These are phyloP conservation scores for Pachysolen tannophilus DNA, from an alignment of 805 yeast genomes.

Conservation along the genomic window DNA sequence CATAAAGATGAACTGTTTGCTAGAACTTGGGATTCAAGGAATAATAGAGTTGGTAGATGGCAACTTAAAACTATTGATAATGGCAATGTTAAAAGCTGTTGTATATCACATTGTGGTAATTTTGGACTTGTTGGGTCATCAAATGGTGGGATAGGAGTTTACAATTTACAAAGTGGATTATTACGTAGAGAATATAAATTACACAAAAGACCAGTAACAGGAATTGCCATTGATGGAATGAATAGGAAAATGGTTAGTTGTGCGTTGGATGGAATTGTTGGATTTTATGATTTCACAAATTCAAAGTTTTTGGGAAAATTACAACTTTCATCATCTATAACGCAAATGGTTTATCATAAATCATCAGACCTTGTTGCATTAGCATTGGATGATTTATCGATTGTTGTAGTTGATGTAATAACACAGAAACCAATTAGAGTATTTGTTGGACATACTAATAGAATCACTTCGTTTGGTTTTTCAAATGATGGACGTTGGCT, in stretches of 20 bases:
- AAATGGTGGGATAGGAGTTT: slow-evolving; percentile 75
- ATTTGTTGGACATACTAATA: slow-evolving; percentile 81
- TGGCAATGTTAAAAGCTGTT: slow-evolving; percentile 65
- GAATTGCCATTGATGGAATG: slow-evolving; percentile 83
- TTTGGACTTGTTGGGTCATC: slow-evolving; percentile 90
- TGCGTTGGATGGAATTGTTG: slow-evolving; percentile 85
- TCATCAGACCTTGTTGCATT: slow-evolving; percentile 80
- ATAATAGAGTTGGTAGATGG: slow-evolving; percentile 74
- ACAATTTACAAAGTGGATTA: slow-evolving; percentile 88
- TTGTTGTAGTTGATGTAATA: slow-evolving; percentile 73
- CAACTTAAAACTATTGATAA: slow-evolving; percentile 67
- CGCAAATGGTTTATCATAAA: slow-evolving; percentile 68
- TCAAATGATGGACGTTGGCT: slow-evolving; percentile 96
- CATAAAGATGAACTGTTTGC: slow-evolving; percentile 81
- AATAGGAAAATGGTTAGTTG: slow-evolving; percentile 80
- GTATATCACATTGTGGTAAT: slow-evolving; percentile 90
- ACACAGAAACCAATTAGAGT: slow-evolving; percentile 82
- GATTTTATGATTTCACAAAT: slow-evolving; percentile 77
- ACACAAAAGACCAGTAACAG: slow-evolving; percentile 79
- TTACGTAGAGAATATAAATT: slow-evolving; percentile 60
- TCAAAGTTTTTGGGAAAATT: slow-evolving; percentile 62
- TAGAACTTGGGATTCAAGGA: slow-evolving; percentile 81
- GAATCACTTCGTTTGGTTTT: slow-evolving; percentile 83
- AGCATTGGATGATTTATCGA: slow-evolving; percentile 78
- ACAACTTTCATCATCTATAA: slow-evolving; percentile 67